phyloP scores from a whole-genome alignment of 345 rosid genomes.

The Eutrema heterophyllum region DNA sequence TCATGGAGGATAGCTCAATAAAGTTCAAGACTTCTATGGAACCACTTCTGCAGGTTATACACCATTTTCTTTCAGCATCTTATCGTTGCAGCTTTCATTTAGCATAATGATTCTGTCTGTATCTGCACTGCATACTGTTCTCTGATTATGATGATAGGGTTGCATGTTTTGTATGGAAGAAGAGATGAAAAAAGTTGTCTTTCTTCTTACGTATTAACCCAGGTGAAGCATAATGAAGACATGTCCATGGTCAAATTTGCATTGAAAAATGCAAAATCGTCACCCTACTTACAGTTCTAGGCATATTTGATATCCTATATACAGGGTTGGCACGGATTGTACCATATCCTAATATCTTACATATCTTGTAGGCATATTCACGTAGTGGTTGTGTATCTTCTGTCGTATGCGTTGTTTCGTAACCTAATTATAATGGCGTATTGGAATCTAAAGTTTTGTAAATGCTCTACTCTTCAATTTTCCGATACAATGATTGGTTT shows the following conservation, averaged over 20 bases:
- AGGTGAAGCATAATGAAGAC: background rate
- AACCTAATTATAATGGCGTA: background rate
- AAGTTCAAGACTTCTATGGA: conserved; percentile 99
- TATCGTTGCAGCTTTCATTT: background rate
- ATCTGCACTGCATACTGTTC: background rate
- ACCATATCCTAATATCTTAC: background rate
- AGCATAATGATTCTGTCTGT: background rate
- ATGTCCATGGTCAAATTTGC: background rate
- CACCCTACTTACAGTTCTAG: background rate
- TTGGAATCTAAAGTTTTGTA: background rate
- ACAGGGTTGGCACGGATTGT: background rate
- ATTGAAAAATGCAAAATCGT: background rate
- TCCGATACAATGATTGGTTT: background rate
- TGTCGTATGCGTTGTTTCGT: background rate
- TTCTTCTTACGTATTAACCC: conserved; percentile 1
- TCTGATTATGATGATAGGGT: background rate
- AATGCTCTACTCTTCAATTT: too few species aligned
- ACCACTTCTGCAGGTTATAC: conserved; percentile 67
- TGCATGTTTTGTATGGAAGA: conserved; percentile 8
- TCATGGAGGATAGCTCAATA: conserved; percentile 94
- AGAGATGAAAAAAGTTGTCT: background rate
- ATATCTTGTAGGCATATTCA: conserved; percentile 1
- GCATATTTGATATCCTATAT: background rate
- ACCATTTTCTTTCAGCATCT: conserved; percentile 1
- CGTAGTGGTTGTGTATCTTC: background rate